Conservation (phyloP, 192 early-diverging fungal species). For the Backusella mclennaniae region DNA sequence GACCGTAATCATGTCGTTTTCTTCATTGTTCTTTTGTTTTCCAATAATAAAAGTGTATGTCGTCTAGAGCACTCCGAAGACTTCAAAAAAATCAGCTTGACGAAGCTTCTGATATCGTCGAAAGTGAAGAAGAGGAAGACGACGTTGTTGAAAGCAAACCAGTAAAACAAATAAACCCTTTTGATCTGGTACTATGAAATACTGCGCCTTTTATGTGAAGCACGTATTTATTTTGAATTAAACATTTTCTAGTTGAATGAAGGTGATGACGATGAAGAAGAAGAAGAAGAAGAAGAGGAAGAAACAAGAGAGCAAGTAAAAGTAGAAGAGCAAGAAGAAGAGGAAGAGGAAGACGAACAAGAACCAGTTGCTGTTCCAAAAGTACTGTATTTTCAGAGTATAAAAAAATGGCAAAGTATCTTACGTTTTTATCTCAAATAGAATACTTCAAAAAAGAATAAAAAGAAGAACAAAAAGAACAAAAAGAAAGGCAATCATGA, state of each 20-base stretch:
- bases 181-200: slow-evolving; percentile 54
- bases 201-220: neutral
- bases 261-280: slow-evolving; percentile 36
- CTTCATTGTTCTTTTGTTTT: slow-evolving; percentile 1
- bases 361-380: neutral
- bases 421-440: neutral
- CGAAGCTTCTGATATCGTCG: slow-evolving; percentile 1
- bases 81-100: slow-evolving; percentile 27
- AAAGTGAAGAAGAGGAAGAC: slow-evolving; percentile 41
- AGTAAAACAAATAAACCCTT: slow-evolving; percentile 47
- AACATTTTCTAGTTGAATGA: slow-evolving; percentile 48
- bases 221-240: neutral
- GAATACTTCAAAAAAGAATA: slow-evolving; percentile 38
- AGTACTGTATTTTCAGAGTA: neutral
- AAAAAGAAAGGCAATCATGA: slow-evolving; percentile 22
- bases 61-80: slow-evolving; percentile 31
- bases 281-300: slow-evolving; percentile 32
- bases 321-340: neutral
- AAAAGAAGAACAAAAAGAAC: slow-evolving; percentile 52
- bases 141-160: slow-evolving; percentile 29
- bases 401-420: neutral
- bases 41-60: slow-evolving; percentile 16
- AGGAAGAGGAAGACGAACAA: neutral
- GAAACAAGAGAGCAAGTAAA: slow-evolving; percentile 4
- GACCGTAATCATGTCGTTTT: neutral